A percentile compares a stretch with the other conserved stretches of the same genome.
Evolutionary conservation across 768 basidiomycete species (phyloP).

Genomic region (Agaricus subrufescens): DNA sequence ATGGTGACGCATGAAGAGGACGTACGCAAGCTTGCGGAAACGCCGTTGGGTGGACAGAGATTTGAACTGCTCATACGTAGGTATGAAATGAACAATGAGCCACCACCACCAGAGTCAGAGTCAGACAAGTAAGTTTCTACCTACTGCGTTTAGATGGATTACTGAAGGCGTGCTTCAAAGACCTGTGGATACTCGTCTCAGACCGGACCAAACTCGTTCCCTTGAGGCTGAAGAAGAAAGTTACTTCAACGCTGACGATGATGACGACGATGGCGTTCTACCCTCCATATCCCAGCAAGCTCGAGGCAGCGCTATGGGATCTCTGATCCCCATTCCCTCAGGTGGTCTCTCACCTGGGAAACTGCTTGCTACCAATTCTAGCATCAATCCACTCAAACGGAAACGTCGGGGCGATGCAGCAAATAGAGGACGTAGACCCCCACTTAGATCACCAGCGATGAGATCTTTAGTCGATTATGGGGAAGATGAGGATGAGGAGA

Average conservation of each 20-base stretch:
- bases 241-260: slow-evolving; percentile 89
- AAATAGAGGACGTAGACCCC: slow-evolving; percentile 36
- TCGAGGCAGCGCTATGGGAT: slow-evolving; percentile 13
- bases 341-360: slow-evolving; percentile 3
- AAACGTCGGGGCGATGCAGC: slow-evolving; percentile 46
- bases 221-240: slow-evolving; percentile 83
- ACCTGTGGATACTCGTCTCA: slow-evolving; percentile 33
- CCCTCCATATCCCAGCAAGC: slow-evolving; percentile 32
- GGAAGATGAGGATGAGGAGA: slow-evolving; percentile 63
- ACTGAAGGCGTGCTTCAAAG: slow-evolving; percentile 23
- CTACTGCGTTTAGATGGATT: background rate
- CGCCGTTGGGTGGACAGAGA: slow-evolving; percentile 56
- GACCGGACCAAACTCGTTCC: slow-evolving; percentile 36
- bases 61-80: slow-evolving; percentile 71
- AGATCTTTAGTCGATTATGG: slow-evolving; percentile 71
- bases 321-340: background rate
- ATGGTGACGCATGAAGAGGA: slow-evolving; percentile 71
- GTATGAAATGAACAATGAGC: slow-evolving; percentile 93
- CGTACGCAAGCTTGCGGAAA: slow-evolving; percentile 59
- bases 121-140: slow-evolving; percentile 41
- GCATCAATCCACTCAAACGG: slow-evolving; percentile 44
- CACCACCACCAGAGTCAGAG: slow-evolving; percentile 50
- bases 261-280: slow-evolving; percentile 49
- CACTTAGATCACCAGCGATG: slow-evolving; percentile 48
- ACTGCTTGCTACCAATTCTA: slow-evolving; percentile 1